A percentile compares a stretch with the other conserved stretches of the same genome.
phyloP scores from a whole-genome alignment of 352 stramenopile genomes.

The Phytophthora crassamura region DNA sequence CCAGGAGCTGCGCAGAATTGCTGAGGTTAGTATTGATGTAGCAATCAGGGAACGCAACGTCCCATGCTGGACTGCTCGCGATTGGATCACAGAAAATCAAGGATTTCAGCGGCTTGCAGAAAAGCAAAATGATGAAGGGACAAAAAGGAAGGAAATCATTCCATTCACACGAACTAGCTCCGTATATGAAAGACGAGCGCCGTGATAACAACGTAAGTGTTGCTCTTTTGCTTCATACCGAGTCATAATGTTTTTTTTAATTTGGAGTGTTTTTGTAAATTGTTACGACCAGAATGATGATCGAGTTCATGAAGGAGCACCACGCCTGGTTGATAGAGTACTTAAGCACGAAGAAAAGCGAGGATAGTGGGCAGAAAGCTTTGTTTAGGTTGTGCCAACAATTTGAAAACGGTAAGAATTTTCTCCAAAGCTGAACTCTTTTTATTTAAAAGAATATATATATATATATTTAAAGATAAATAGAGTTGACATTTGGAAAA shows the following conservation, averaged over 20 bases:
- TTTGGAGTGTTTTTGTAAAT: background rate
- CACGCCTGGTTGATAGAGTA: constrained; percentile 8
- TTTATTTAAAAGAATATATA: too few species aligned
- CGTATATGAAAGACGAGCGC: constrained; percentile 17
- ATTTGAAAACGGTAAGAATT: constrained; percentile 13
- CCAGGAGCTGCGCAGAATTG: background rate
- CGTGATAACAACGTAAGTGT: constrained; percentile 7
- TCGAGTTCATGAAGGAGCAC: constrained; percentile 11
- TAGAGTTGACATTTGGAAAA: too few species aligned
- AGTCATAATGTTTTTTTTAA: too few species aligned
- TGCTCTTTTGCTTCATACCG: too few species aligned
- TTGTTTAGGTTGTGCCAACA: constrained; percentile 8
- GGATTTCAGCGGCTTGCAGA: constrained; percentile 3
- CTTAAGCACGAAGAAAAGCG: constrained; percentile 3
- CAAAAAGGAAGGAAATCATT: constrained; percentile 20
- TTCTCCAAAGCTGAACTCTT: background rate
- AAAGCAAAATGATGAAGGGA: constrained; percentile 15
- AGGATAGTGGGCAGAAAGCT: constrained; percentile 11
- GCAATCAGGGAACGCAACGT: constrained; percentile 11
- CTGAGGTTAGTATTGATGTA: background rate
- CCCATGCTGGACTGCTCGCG: constrained; percentile 6
- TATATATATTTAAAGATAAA: too few species aligned
- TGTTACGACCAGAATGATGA: constrained; percentile 9
- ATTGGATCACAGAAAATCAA: constrained; percentile 7
- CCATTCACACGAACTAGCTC: constrained; percentile 1